Base-by-base conservation (phyloP, 1,284 basidiomycete genomes). In the Golubevia pallescens region DNA sequence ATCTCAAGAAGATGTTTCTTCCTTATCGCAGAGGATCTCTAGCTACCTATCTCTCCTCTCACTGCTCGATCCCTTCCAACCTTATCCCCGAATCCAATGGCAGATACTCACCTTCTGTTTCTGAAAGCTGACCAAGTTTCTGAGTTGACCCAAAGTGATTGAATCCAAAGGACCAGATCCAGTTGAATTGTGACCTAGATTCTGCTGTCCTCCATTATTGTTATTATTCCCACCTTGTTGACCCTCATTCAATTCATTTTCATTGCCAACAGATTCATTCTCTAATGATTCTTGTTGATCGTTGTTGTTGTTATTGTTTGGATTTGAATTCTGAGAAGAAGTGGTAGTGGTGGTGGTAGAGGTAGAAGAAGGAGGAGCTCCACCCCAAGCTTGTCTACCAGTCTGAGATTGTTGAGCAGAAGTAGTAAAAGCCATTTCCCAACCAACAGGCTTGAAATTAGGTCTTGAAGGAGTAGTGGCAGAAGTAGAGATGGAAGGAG, bases 71-170 rank as follows among this genome's bases (percentile, higher is more conserved):
- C 10, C 34, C 34, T 38, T 38, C 34, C 34, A 5, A n/a, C 34
- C 34, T 38, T 38, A 10, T 10, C 34, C 34, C 34, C n/a, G n/a
- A n/a, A n/a, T n/a, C n/a, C n/a, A n/a, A n/a, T 38, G 10, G 3
- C 34, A 23, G 20, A 3, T 14, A 23, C 61, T 62, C 54, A 62
- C 61, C 61, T 58, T 73, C 20, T 70, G 75, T 62, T 67, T 77
- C 56, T 71, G 65, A 61, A 61, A 61, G 53, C 69, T 64, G 38
- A 77, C 70, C 42, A 77, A 61, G 59, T 75, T 66, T 42, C 73
- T 74, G 20, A 77, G 67, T 60, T 77, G 75, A 10, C 75, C 73
- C 1, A 77, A 65, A 3, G 74, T 73, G 58, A 77, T 72, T 21
- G 73, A 73, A 57, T 77, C 75, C 42, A 77, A 67, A 7, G 72